phyloP scores from a whole-genome alignment of 1,284 basidiomycete species.

The Moesziomyces antarcticus region DNA sequence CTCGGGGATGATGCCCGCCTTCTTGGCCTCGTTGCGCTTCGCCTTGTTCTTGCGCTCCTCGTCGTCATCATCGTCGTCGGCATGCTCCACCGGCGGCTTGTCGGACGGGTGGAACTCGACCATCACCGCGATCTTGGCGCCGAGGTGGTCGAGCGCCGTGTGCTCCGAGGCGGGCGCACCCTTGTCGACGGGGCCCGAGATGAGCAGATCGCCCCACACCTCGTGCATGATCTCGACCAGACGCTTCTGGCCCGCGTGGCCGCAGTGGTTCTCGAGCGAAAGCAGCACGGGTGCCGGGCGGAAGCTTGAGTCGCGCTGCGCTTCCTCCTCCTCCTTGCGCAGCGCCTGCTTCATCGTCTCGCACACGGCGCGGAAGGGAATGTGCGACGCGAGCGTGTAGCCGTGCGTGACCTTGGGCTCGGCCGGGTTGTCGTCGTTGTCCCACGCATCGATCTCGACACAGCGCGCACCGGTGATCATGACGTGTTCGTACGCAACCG shows the following conservation, averaged over 20 bases:
- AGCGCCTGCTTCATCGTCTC: slow-evolving; percentile 52
- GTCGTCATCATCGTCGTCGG: slow-evolving; percentile 28
- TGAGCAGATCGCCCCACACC: slow-evolving; percentile 73
- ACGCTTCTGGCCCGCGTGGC: slow-evolving; percentile 71
- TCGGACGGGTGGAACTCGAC: slow-evolving; percentile 66
- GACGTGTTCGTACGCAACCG: slow-evolving; percentile 74
- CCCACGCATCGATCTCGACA: slow-evolving; percentile 79
- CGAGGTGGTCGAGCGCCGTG: slow-evolving; percentile 72
- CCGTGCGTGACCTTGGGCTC: slow-evolving; percentile 75
- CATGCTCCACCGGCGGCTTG: slow-evolving; percentile 15
- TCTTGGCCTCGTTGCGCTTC: slow-evolving; percentile 39
- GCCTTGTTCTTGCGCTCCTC: slow-evolving; percentile 31
- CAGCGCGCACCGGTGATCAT: slow-evolving; percentile 73
- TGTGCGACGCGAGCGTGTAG: slow-evolving; percentile 45
- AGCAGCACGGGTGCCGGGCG: slow-evolving; percentile 72
- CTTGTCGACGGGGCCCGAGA: slow-evolving; percentile 38
- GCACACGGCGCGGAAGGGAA: slow-evolving; percentile 51
- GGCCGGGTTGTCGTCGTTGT: slow-evolving; percentile 69
- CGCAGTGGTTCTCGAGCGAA: slow-evolving; percentile 76
- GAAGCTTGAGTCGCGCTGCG: slow-evolving; percentile 15
- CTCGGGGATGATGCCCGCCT: slow-evolving; percentile 56
- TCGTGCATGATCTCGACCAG: slow-evolving; percentile 74
- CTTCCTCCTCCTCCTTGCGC: slow-evolving; percentile 30
- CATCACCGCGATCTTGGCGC: slow-evolving; percentile 75
- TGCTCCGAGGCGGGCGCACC: slow-evolving; percentile 55